Conservation (phyloP, 352 stramenopile genomes). For the Pythium sp. region DNA sequence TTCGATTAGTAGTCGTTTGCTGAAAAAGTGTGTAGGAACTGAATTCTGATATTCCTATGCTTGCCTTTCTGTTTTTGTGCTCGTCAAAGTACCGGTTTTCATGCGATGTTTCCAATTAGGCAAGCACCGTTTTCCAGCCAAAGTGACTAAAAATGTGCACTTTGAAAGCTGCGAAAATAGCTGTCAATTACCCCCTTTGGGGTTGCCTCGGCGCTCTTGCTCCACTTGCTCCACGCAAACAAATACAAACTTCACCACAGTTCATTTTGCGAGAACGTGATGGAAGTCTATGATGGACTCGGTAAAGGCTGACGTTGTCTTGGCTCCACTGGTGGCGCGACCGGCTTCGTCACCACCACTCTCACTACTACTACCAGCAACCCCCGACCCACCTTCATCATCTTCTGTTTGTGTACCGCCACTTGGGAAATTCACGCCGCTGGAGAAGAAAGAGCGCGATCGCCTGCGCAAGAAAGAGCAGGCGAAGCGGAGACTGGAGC, state of each 20-base stretch:
- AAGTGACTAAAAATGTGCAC: too few relatives aligned
- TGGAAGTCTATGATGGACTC: slow-evolving; percentile 3
- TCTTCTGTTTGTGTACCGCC: not conserved
- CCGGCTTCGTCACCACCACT: not conserved
- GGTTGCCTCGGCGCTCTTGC: too few relatives aligned
- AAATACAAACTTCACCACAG: not conserved
- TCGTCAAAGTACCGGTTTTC: too few relatives aligned
- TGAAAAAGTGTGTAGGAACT: not conserved
- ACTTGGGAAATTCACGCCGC: slow-evolving; percentile 32
- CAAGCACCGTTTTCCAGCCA: too few relatives aligned
- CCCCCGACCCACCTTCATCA: not conserved
- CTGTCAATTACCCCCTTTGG: too few relatives aligned
- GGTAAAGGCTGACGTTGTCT: not conserved
- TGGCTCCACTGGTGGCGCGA: not conserved
- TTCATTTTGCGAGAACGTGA: not conserved
- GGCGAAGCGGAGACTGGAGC: slow-evolving; percentile 33
- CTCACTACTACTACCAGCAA: not conserved
- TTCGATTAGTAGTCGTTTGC: not conserved
- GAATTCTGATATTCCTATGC: not conserved
- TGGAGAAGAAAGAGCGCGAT: slow-evolving; percentile 56
- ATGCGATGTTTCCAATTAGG: too few relatives aligned
- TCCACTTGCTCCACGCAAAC: too few relatives aligned
- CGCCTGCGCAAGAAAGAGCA: slow-evolving; percentile 50
- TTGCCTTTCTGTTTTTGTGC: not conserved
- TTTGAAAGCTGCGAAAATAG: too few relatives aligned